Evolutionary conservation across 1,284 basidiomycete species (phyloP).

Genomic region (Ceratobasidium sp.): DNA sequence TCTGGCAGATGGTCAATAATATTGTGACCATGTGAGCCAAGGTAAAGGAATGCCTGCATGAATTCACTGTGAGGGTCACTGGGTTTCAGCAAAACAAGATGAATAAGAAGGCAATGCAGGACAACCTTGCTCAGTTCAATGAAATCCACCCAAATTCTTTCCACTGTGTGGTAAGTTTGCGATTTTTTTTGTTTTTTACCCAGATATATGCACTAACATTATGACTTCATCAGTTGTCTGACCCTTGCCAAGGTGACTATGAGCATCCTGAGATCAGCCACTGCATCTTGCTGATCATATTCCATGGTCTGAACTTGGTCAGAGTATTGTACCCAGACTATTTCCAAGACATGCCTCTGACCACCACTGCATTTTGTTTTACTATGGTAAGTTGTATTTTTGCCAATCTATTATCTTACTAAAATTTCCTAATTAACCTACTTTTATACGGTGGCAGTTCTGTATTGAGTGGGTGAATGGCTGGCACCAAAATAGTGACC

Average conservation of each 20-base stretch:
- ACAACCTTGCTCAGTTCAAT: slow-evolving; percentile 8
- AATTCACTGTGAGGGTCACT: background rate
- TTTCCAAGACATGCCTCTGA: slow-evolving; percentile 6
- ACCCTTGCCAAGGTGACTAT: slow-evolving; percentile 10
- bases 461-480: slow-evolving; percentile 12
- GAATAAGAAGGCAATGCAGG: background rate
- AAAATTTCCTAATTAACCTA: too few relatives aligned
- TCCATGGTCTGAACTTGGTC: background rate
- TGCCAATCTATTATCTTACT: too few relatives aligned
- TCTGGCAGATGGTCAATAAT: slow-evolving; percentile 13
- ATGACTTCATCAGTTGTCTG: too few relatives aligned
- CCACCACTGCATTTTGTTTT: background rate
- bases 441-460: slow-evolving; percentile 24
- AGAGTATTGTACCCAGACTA: slow-evolving; percentile 5
- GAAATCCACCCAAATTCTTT: slow-evolving; percentile 8
- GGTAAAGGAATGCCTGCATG: background rate
- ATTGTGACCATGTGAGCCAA: slow-evolving; percentile 15
- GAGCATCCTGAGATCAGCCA: background rate
- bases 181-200: background rate
- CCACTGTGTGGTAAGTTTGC: background rate
- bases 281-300: background rate
- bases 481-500: background rate
- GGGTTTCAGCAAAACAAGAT: background rate
- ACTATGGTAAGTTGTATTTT: slow-evolving; percentile 1
- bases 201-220: background rate